Percentiles rank a stretch among this genome's conserved stretches.
Evolutionary conservation across 2,329 filamentous ascomycete genomes (phyloP).

Genomic region (Hypoxylon sp.): DNA sequence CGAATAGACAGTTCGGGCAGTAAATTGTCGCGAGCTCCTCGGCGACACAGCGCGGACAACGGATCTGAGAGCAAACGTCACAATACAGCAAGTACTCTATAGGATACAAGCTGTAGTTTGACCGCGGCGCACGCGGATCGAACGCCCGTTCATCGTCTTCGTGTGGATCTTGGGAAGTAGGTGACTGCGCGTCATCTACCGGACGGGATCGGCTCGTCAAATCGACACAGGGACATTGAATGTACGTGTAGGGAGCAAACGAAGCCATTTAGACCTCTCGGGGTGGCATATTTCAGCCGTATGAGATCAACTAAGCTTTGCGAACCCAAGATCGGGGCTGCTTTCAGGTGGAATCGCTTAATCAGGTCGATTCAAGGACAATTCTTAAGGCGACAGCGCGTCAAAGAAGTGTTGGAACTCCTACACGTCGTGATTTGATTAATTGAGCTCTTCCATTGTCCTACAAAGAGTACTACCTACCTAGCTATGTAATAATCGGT

Average conservation of each 20-base stretch:
- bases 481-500: conserved; percentile 21
- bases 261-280: conserved; percentile 51
- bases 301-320: conserved; percentile 7
- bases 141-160: conserved; percentile 79
- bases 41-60: conserved; percentile 90
- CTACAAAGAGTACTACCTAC: background rate
- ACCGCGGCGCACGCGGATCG: conserved; percentile 85
- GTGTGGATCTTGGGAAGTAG: conserved; percentile 37
- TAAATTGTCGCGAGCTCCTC: conserved; percentile 97
- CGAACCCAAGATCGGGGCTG: background rate
- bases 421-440: background rate
- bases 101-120: conserved; percentile 93
- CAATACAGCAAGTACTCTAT: conserved; percentile 96
- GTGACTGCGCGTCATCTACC: conserved; percentile 54
- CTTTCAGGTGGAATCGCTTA: background rate
- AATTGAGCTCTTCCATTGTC: conserved; percentile 7
- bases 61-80: conserved; percentile 96
- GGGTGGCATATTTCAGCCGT: conserved; percentile 48
- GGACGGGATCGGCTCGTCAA: conserved; percentile 40
- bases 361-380: background rate
- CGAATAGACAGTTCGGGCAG: conserved; percentile 95
- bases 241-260: conserved; percentile 74
- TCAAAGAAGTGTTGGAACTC: conserved; percentile 9
- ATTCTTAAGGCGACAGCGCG: conserved; percentile 9
- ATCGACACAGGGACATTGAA: conserved; percentile 73